phyloP scores from a whole-genome alignment of 306 rosid genomes.

The Abrus precatorius region DNA sequence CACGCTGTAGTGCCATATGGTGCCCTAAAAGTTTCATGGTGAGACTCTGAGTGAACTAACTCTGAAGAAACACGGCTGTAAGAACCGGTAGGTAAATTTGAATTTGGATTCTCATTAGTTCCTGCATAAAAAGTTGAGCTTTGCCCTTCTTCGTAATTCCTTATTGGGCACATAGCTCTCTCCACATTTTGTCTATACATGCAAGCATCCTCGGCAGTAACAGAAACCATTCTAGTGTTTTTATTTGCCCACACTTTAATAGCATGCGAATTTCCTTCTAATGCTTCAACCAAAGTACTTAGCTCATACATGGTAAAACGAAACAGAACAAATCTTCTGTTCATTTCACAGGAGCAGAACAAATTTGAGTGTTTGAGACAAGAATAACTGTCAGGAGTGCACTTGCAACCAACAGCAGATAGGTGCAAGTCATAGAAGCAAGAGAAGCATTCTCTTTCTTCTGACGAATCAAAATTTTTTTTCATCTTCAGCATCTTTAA shows the following conservation, averaged over 20 bases:
- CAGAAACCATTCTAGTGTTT: constrained; percentile 45
- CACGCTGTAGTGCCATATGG: constrained; percentile 47
- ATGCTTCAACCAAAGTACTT: constrained; percentile 67
- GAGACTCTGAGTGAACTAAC: constrained; percentile 64
- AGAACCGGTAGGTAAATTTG: constrained; percentile 61
- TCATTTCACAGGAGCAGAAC: constrained; percentile 72
- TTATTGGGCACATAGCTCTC: constrained; percentile 45
- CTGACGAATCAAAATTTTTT: constrained; percentile 61
- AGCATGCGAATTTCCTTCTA: constrained; percentile 69
- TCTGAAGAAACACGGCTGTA: constrained; percentile 68
- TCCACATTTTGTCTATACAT: constrained; percentile 45
- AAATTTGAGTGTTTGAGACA: constrained; percentile 76
- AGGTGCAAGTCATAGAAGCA: constrained; percentile 89
- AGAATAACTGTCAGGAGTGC: constrained; percentile 78
- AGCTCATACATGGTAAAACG: constrained; percentile 66
- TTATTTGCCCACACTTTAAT: constrained; percentile 58
- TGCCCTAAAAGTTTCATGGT: constrained; percentile 54
- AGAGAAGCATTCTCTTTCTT: constrained; percentile 82
- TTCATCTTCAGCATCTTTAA: constrained; percentile 77
- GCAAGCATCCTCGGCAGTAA: constrained; percentile 40
- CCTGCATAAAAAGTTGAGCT: constrained; percentile 49
- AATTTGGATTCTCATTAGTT: constrained; percentile 55
- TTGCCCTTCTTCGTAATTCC: constrained; percentile 47
- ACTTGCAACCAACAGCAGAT: constrained; percentile 76
- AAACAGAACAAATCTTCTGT: constrained; percentile 60